Percentiles rank a stretch among this genome's conserved stretches.
These are phyloP conservation scores for Coemansia sp. DNA, from an alignment of 192 early-diverging fungal genomes.

Conservation along the genomic window DNA sequence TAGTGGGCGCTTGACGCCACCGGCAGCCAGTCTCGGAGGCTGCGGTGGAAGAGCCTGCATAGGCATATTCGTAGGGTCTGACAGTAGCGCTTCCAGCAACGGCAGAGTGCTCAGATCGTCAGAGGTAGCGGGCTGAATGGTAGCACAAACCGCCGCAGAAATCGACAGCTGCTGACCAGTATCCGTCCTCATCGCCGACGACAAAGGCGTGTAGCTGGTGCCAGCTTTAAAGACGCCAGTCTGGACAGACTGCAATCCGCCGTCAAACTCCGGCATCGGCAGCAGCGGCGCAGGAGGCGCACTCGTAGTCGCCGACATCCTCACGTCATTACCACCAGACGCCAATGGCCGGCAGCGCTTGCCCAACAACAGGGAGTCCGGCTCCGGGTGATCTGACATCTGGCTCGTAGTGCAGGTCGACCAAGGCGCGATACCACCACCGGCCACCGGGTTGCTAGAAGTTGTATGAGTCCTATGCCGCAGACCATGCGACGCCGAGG, in stretches of 20 bases:
- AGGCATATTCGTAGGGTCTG: conserved; percentile 29
- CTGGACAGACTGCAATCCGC: conserved; percentile 4
- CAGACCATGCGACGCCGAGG: conserved; percentile 2
- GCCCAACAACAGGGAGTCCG: not conserved
- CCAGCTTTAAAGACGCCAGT: not conserved
- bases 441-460: not conserved
- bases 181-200: not conserved
- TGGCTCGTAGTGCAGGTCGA: conserved; percentile 21
- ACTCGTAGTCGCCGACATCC: not conserved
- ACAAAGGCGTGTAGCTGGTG: not conserved
- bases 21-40: not conserved
- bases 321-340: not conserved
- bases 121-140: conserved; percentile 11
- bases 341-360: not conserved
- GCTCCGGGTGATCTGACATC: conserved; percentile 1
- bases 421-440: not conserved
- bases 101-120: conserved; percentile 37
- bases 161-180: conserved; percentile 2
- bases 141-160: conserved; percentile 6
- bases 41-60: conserved; percentile 1
- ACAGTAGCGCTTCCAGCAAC: conserved; percentile 49
- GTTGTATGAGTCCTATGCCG: not conserved
- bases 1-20: not conserved
- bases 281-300: not conserved
- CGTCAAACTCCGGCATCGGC: not conserved